Conservation (phyloP, 75 land plant genomes). For the Picea glauca region DNA sequence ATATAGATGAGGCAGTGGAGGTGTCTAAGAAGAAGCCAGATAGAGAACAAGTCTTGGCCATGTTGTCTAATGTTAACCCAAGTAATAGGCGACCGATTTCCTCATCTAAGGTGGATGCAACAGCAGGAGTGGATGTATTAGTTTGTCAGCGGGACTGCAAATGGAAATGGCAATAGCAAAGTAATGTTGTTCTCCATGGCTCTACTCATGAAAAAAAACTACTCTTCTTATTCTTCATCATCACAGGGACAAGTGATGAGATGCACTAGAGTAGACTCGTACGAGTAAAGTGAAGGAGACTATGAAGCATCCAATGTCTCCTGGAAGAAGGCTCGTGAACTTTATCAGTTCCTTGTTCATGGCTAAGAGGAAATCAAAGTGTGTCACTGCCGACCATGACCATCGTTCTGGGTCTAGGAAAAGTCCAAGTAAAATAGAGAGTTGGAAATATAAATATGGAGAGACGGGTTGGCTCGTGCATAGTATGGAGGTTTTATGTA, state of each 20-base stretch:
- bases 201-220: background rate
- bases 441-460: too few species aligned
- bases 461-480: background rate
- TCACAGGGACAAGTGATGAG: background rate
- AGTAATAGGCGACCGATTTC: background rate
- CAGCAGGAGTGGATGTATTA: too few species aligned
- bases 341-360: constrained; percentile 46
- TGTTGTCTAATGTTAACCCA: background rate
- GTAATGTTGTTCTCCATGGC: background rate
- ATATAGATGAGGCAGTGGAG: too few species aligned
- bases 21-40: too few species aligned
- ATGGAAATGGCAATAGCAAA: background rate
- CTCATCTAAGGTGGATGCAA: background rate
- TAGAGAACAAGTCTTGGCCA: too few species aligned
- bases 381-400: background rate
- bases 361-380: background rate
- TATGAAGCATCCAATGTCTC: constrained; percentile 36
- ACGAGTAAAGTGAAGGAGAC: constrained; percentile 25
- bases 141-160: background rate
- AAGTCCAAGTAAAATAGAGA: constrained; percentile 9
- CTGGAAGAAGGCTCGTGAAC: constrained; percentile 44
- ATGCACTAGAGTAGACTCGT: too few species aligned
- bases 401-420: constrained; percentile 20
- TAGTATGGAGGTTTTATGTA: too few species aligned
- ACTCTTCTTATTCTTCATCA: background rate